phyloP scores from a whole-genome alignment of 2,329 filamentous ascomycete species.

The Epichloe aotearoae region DNA sequence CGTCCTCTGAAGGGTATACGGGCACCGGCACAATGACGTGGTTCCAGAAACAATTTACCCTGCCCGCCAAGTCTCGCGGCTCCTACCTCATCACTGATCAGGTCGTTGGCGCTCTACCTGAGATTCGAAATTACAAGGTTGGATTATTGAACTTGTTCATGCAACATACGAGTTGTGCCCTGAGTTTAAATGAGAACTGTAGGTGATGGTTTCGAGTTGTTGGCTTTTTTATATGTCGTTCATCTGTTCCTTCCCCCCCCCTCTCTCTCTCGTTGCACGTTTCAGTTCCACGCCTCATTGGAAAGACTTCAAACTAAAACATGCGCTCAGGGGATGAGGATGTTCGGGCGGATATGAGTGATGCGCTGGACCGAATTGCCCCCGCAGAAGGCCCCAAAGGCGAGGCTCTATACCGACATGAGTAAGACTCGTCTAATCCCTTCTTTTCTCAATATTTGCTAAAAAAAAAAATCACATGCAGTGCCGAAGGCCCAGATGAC shows the following conservation, averaged over 20 bases:
- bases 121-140: constrained; percentile 71
- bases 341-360: constrained; percentile 87
- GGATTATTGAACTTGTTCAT: constrained; percentile 82
- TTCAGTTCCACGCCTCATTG: not conserved
- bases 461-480: constrained; percentile 12
- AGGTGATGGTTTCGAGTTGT: constrained; percentile 4
- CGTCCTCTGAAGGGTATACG: constrained; percentile 18
- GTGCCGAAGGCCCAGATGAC: constrained; percentile 79
- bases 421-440: constrained; percentile 14
- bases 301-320: not conserved
- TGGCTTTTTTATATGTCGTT: not conserved
- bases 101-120: constrained; percentile 58
- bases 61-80: constrained; percentile 65
- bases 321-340: constrained; percentile 47
- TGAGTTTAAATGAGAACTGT: constrained; percentile 88
- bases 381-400: constrained; percentile 63
- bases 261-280: not conserved
- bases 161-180: constrained; percentile 86
- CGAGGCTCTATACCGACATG: constrained; percentile 66
- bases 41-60: constrained; percentile 73
- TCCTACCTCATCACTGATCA: constrained; percentile 81
- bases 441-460: not conserved
- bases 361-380: constrained; percentile 81
- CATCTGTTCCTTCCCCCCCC: no score
- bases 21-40: constrained; percentile 46